Percentiles rank a stretch among this genome's conserved stretches.
Evolutionary conservation across 1,284 basidiomycete genomes (phyloP).

Genomic region (Microstroma glucosiphilum): DNA sequence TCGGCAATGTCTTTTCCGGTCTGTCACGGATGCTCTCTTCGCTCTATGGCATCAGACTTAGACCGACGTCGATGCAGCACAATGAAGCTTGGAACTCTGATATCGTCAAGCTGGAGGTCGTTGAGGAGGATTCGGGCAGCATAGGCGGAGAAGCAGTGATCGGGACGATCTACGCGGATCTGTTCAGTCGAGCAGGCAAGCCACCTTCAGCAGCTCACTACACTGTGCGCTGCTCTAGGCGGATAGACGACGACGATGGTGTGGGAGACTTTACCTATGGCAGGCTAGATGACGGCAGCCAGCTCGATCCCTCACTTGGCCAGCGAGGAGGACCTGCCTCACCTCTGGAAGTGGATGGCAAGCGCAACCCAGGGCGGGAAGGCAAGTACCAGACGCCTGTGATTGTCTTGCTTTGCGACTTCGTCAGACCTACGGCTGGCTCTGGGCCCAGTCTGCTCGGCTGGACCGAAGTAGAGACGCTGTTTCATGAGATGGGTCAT

Average conservation of each 20-base stretch:
- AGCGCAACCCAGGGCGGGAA: constrained; percentile 54
- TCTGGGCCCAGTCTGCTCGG: constrained; percentile 65
- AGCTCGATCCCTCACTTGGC: constrained; percentile 52
- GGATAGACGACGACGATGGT: constrained; percentile 83
- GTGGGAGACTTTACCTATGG: constrained; percentile 59
- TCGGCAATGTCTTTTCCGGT: constrained; percentile 46
- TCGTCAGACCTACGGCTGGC: constrained; percentile 62
- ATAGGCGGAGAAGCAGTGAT: constrained; percentile 56
- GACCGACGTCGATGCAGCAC: constrained; percentile 47
- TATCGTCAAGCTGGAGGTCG: constrained; percentile 84
- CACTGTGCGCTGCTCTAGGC: constrained; percentile 86
- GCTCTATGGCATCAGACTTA: constrained; percentile 44
- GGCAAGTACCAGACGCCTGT: constrained; percentile 72
- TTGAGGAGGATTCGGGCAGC: constrained; percentile 71
- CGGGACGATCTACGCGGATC: constrained; percentile 89
- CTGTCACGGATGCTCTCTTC: constrained; percentile 40
- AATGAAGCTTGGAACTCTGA: constrained; percentile 85
- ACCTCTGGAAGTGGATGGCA: constrained; percentile 34
- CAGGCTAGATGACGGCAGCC: constrained; percentile 52
- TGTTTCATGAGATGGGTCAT: constrained; percentile 99
- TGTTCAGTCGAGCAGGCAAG: constrained; percentile 80
- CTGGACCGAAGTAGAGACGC: constrained; percentile 89
- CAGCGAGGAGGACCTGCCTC: constrained; percentile 75
- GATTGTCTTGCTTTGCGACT: constrained; percentile 86
- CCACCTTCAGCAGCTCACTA: constrained; percentile 90